These are phyloP conservation scores for Sporothrix pallida DNA, from an alignment of 2,329 filamentous ascomycete species.

Conservation along the genomic window DNA sequence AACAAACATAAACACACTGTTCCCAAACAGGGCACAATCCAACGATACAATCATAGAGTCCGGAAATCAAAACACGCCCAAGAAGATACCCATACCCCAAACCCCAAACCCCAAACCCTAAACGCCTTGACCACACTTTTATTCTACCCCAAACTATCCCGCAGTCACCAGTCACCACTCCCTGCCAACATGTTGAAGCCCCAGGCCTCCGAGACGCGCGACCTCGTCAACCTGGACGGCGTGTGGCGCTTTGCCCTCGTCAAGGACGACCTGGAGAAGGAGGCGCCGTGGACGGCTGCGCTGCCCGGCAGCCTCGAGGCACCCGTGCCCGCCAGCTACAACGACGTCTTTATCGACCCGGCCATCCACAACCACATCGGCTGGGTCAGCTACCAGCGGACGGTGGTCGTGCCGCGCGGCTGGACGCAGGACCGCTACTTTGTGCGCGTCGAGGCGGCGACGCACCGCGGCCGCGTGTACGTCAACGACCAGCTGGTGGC, in stretches of 20 bases:
- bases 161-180: neutral
- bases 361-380: constrained; percentile 15
- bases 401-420: neutral
- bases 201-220: neutral
- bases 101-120: neutral
- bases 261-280: neutral
- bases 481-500: constrained; percentile 11
- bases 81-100: neutral
- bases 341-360: constrained; percentile 12
- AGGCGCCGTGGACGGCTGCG: neutral
- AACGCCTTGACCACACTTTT: too few relatives aligned
- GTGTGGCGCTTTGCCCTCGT: constrained; percentile 7
- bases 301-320: constrained; percentile 13
- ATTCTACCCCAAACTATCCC: neutral
- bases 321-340: constrained; percentile 12
- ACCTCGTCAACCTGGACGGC: constrained; percentile 1
- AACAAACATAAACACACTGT: neutral
- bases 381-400: constrained; percentile 16
- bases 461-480: neutral
- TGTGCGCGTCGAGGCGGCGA: constrained; percentile 1
- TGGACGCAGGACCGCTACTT: constrained; percentile 9
- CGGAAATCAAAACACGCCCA: neutral
- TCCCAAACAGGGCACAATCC: neutral
- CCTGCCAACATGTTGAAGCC: neutral
- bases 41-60: neutral